These are phyloP conservation scores for Ricinus communis DNA, from an alignment of 345 rosid species.

Conservation along the genomic window DNA sequence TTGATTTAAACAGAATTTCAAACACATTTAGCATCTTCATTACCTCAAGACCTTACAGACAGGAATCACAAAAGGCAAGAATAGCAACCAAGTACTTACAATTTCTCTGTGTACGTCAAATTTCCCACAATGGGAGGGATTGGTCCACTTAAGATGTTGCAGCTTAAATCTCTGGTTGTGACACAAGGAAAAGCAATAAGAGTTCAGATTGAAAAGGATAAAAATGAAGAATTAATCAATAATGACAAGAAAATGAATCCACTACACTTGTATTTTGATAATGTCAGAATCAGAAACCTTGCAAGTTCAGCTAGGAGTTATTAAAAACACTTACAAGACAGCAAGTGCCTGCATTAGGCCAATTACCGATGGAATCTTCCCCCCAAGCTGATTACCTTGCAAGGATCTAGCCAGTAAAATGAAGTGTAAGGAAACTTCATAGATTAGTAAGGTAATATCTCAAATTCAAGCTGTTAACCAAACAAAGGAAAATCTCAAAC, in stretches of 20 bases:
- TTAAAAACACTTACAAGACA: constrained; percentile 66
- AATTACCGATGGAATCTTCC: constrained; percentile 88
- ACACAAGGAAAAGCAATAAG: constrained; percentile 6
- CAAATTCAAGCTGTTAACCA: background rate
- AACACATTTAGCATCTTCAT: background rate
- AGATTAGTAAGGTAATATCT: background rate
- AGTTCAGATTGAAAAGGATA: background rate
- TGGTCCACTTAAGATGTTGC: constrained; percentile 79
- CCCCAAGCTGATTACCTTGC: constrained; percentile 84
- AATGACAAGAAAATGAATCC: background rate
- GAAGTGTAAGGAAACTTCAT: constrained; percentile 8
- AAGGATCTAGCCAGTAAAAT: constrained; percentile 57
- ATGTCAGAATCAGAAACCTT: constrained; percentile 1
- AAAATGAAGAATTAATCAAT: background rate
- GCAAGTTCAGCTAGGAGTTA: background rate
- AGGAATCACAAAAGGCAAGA: constrained; percentile 3
- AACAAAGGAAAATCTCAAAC: background rate
- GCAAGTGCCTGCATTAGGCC: constrained; percentile 99
- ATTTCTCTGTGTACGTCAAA: constrained; percentile 81
- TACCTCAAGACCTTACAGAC: background rate
- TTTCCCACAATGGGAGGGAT: constrained; percentile 93
- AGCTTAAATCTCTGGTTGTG: constrained; percentile 72
- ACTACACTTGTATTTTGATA: background rate
- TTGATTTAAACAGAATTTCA: background rate
- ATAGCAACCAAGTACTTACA: constrained; percentile 48